Base-by-base conservation (phyloP, 2,329 filamentous ascomycete genomes). In the Ophiostoma australiae region DNA sequence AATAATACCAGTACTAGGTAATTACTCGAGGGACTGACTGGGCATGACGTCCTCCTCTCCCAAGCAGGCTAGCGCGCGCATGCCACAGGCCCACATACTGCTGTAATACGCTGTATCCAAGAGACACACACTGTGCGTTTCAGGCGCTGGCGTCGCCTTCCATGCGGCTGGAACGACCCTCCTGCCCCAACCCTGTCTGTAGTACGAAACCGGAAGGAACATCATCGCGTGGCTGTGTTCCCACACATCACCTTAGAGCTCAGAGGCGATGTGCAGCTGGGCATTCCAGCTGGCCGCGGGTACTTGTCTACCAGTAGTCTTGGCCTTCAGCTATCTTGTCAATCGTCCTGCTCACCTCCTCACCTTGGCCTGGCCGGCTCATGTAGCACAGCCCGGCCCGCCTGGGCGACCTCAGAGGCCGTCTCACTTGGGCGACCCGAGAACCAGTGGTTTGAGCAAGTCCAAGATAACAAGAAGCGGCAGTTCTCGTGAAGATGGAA, bases 211-310 rank as follows among this genome's bases (percentile, higher is more conserved):
- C 52, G 44, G 61, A 23, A 39, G 48, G 68, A 48, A 11, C 68
- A 69, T 69, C 68, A 65, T 70, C 68, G 68, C 68, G 71, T 72
- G 71, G 71, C 71, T 72, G 71, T 72, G 71, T 39, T 68, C 8
- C 48, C 41, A 52, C 61, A 17, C 11, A 55, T 6, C 52, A 27
- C 7, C 6, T 15, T 4, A 7, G 17, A 31, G 27, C 27, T 11
- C 52, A n/a, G 20, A 48, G 44, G 44, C 20, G 44, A n/a, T 20
- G 44, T 15, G 23, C 52, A 58, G 52, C n/a, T 58, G 52, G 52
- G 52, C 10, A 58, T 48, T n/a, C 44, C 17, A 39, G 37, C 13
- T 39, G 37, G 13, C 44, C 17, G 17, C 17, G 4, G 44, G 44
- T 58, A 10, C 10, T 10, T 10, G 52, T 23, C 52, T 58, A 23